Conservation (phyloP, 768 basidiomycete species). For the Boletus huronensis region DNA sequence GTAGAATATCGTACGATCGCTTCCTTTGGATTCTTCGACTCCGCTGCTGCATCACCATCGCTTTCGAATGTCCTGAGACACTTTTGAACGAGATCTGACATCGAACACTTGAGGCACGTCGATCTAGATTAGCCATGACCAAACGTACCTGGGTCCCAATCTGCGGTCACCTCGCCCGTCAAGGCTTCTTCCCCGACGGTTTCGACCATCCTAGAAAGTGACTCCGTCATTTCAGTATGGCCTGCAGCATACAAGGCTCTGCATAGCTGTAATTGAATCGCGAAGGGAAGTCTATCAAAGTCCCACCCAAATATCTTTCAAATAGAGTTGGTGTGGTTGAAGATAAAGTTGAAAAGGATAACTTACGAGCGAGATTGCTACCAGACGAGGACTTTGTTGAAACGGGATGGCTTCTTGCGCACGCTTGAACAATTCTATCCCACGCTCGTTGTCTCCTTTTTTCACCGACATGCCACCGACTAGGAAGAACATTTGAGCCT, state of each 20-base stretch:
- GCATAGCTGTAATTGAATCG: background rate
- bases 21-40: background rate
- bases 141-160: background rate
- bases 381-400: background rate
- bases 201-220: background rate
- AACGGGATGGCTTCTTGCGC: background rate
- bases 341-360: background rate
- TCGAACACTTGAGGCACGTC: background rate
- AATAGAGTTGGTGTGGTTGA: background rate
- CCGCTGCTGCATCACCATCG: background rate
- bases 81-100: background rate
- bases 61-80: background rate
- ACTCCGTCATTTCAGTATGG: background rate
- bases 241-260: background rate
- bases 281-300: background rate
- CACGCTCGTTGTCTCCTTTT: background rate
- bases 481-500: background rate
- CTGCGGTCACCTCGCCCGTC: background rate
- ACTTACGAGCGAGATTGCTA: background rate
- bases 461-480: background rate
- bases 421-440: background rate
- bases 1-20: conserved; percentile 5
- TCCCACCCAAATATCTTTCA: conserved; percentile 9
- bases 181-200: background rate
- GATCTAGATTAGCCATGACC: background rate